Conservation (phyloP, 495 filamentous ascomycete species). For the Sordaria brevicollis region DNA sequence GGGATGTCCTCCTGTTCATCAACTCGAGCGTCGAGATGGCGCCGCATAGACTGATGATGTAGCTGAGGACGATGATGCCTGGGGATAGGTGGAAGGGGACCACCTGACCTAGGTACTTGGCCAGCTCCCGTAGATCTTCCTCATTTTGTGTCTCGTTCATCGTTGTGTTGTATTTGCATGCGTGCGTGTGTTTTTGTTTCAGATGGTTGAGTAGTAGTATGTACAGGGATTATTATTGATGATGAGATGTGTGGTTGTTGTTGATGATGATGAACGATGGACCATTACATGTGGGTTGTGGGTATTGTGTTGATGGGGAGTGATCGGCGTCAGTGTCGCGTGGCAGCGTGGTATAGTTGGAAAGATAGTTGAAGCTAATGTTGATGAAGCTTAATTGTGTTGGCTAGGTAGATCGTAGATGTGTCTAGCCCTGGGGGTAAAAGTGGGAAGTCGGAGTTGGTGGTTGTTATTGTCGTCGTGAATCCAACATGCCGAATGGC, state of each 20-base stretch:
- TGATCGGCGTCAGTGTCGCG: neutral
- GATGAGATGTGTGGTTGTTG: neutral
- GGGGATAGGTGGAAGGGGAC: slow-evolving; percentile 46
- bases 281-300: neutral
- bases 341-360: neutral
- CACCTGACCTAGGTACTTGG: slow-evolving; percentile 26
- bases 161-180: neutral
- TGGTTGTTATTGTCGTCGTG: neutral
- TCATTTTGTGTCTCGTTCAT: neutral
- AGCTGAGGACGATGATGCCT: slow-evolving; percentile 63
- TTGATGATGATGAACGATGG: neutral
- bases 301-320: neutral
- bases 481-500: neutral
- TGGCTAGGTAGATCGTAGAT: neutral
- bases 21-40: slow-evolving; percentile 71
- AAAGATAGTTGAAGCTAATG: neutral
- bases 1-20: slow-evolving; percentile 63
- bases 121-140: neutral
- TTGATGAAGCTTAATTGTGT: neutral
- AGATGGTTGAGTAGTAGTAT: neutral
- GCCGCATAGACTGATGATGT: slow-evolving; percentile 67
- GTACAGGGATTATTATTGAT: neutral
- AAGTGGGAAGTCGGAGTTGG: neutral
- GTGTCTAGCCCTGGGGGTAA: too few relatives aligned
- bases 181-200: neutral